These are phyloP conservation scores for Monosporozyma servazzii DNA, from an alignment of 805 yeast genomes.

Conservation along the genomic window DNA sequence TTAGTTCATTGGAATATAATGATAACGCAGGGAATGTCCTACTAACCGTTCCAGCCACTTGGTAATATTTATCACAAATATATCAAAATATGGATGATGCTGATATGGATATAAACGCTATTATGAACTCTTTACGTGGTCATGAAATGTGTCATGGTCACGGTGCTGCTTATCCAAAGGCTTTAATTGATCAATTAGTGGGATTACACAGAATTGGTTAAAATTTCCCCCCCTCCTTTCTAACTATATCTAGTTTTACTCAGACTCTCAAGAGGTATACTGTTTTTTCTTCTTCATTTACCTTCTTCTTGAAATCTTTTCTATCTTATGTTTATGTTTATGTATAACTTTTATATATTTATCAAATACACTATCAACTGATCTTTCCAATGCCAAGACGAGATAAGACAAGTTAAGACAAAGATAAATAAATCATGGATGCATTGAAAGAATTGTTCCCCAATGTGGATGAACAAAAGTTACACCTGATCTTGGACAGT, in stretches of 20 bases:
- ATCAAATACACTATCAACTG: background rate
- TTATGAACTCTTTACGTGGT: slow-evolving; percentile 55
- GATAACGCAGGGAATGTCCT: slow-evolving; percentile 36
- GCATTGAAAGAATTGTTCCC: slow-evolving; percentile 21
- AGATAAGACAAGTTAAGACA: background rate
- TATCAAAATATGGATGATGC: slow-evolving; percentile 34
- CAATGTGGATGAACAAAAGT: slow-evolving; percentile 2
- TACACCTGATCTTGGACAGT: slow-evolving; percentile 14
- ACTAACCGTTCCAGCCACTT: slow-evolving; percentile 66
- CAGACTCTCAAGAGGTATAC: too few species aligned
- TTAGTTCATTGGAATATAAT: slow-evolving; percentile 4
- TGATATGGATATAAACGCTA: slow-evolving; percentile 42
- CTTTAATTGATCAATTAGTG: slow-evolving; percentile 14
- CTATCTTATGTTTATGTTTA: background rate
- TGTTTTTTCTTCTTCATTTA: background rate
- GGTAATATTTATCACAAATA: slow-evolving; percentile 64
- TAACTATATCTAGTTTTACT: too few species aligned
- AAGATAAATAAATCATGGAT: background rate
- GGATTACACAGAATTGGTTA: background rate
- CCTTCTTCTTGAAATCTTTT: background rate
- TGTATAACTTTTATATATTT: background rate
- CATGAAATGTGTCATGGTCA: slow-evolving; percentile 65
- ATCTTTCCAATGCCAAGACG: background rate
- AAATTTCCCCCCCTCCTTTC: background rate
- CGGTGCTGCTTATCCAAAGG: slow-evolving; percentile 38